phyloP scores from a whole-genome alignment of 225 moss, liverwort and hornwort species.

The Thuidium tamariscinum region DNA sequence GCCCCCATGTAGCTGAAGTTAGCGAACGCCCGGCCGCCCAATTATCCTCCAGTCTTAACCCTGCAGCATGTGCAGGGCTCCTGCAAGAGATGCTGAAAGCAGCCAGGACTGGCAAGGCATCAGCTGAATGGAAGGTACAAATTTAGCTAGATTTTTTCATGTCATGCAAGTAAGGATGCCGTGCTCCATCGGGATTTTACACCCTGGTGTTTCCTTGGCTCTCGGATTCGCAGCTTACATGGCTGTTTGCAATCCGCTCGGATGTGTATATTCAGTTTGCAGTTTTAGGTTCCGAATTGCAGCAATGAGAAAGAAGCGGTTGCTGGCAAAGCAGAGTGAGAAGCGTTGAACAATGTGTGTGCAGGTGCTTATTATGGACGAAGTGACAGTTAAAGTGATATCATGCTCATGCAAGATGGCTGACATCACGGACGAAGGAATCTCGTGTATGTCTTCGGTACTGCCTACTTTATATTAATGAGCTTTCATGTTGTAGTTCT shows the following conservation, averaged over 20 bases:
- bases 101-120: slow-evolving; percentile 46
- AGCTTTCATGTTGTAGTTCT: neutral
- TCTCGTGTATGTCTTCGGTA: slow-evolving; percentile 48
- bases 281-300: neutral
- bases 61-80: slow-evolving; percentile 25
- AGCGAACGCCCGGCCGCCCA: neutral
- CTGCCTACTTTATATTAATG: neutral
- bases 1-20: neutral
- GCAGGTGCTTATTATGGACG: slow-evolving; percentile 94
- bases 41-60: neutral
- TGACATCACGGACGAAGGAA: slow-evolving; percentile 93
- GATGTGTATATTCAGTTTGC: neutral
- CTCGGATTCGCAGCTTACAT: neutral
- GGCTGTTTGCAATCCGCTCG: neutral
- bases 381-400: slow-evolving; percentile 86
- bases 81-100: slow-evolving; percentile 52
- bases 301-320: neutral
- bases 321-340: neutral
- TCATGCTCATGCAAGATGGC: slow-evolving; percentile 96
- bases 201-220: neutral
- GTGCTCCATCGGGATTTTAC: neutral
- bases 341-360: neutral
- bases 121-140: slow-evolving; percentile 47
- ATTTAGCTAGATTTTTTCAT: neutral
- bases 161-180: neutral